These are phyloP conservation scores for Poa annua DNA, from an alignment of 176 grass and related monocot genomes.

Conservation along the genomic window DNA sequence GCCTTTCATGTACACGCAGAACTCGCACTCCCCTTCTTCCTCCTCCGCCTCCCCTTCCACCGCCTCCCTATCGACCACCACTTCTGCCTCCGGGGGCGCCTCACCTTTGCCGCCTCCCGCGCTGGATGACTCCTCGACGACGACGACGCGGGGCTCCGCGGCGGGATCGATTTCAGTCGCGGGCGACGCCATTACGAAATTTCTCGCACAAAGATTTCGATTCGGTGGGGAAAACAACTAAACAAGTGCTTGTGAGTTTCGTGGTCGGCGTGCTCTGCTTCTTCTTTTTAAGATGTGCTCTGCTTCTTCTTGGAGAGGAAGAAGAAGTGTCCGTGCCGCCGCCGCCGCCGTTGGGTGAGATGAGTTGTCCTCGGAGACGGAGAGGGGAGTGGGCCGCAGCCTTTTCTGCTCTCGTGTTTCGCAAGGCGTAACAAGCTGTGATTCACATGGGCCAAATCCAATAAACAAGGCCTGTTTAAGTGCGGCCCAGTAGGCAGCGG, in stretches of 20 bases:
- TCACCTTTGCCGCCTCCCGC: background rate
- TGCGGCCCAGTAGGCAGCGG: conserved; percentile 1
- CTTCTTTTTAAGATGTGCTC: background rate
- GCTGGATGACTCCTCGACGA: background rate
- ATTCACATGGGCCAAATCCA: background rate
- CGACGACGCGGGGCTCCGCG: background rate
- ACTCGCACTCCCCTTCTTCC: conserved; percentile 82
- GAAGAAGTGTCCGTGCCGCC: conserved; percentile 23
- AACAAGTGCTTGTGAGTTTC: background rate
- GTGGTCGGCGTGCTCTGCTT: background rate
- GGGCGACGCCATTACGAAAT: conserved; percentile 6
- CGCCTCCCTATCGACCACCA: background rate
- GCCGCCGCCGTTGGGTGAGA: background rate
- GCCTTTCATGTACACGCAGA: conserved; percentile 95
- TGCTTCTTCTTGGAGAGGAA: conserved; percentile 28
- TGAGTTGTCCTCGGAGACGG: background rate
- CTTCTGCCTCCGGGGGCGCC: conserved; percentile 25
- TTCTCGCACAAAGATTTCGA: background rate
- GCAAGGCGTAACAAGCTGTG: background rate
- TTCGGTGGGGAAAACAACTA: background rate
- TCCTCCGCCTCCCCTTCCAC: conserved; percentile 2
- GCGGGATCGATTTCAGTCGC: background rate
- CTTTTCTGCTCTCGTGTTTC: background rate
- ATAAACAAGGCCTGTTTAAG: background rate
- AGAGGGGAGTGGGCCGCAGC: background rate